A percentile compares a stretch with the other conserved stretches of the same genome.
phyloP scores from a whole-genome alignment of 225 moss, liverwort and hornwort species.

The Antitrichia curtipendula region DNA sequence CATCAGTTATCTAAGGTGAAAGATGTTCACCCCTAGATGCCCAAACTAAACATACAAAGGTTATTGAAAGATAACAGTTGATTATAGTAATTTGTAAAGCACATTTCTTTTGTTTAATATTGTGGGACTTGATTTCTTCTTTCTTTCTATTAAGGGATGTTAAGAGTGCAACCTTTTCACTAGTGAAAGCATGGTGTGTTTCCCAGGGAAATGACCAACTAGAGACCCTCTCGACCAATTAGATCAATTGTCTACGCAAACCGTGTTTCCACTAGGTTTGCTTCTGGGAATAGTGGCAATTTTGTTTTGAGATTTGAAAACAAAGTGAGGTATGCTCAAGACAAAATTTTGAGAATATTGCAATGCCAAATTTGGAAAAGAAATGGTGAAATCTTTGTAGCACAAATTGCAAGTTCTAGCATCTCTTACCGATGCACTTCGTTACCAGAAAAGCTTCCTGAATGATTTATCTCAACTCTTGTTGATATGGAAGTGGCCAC shows the following conservation, averaged over 20 bases:
- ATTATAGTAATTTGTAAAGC: neutral
- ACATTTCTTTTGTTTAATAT: neutral
- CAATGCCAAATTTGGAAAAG: neutral
- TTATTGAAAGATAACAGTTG: neutral
- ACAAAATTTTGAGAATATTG: neutral
- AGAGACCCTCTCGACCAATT: neutral
- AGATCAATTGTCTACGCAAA: neutral
- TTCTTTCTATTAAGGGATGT: neutral
- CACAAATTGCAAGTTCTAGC: neutral
- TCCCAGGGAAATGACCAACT: neutral
- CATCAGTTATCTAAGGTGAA: constrained; percentile 69
- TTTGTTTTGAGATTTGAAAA: neutral
- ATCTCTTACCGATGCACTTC: neutral
- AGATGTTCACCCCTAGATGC: neutral
- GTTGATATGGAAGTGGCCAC: neutral
- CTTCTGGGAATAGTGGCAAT: neutral
- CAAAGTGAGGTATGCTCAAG: neutral
- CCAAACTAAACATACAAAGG: neutral
- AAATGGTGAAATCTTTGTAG: neutral
- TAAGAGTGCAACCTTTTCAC: neutral
- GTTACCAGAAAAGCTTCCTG: neutral
- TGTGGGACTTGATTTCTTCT: neutral
- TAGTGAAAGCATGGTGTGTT: neutral
- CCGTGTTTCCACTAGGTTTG: neutral
- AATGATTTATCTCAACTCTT: neutral